Evolutionary conservation across 2,329 filamentous ascomycete genomes (phyloP).

Genomic region (Lizonia empirigonia): DNA sequence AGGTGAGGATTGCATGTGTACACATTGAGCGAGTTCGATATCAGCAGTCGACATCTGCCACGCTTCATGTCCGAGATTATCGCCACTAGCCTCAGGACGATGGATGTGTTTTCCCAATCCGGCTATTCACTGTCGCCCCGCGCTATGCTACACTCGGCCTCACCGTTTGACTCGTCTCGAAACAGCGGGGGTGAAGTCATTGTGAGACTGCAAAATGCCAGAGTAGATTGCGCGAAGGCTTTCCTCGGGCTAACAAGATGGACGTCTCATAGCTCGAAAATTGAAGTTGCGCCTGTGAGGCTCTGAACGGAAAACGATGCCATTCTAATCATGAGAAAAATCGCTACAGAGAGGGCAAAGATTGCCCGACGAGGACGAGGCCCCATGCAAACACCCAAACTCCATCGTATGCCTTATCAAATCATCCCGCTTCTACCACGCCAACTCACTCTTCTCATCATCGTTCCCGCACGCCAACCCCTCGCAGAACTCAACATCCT

Average conservation of each 20-base stretch:
- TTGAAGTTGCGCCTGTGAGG: too few relatives aligned
- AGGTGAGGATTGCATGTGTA: too few relatives aligned
- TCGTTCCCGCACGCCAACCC: constrained; percentile 34
- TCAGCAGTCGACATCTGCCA: not conserved
- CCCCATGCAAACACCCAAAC: constrained; percentile 27
- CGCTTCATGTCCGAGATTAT: not conserved
- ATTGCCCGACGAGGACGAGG: constrained; percentile 19
- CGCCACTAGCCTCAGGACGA: constrained; percentile 4
- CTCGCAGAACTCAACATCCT: constrained; percentile 37
- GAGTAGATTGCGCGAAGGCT: too few relatives aligned
- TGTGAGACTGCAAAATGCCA: too few relatives aligned
- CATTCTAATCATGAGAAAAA: constrained; percentile 3
- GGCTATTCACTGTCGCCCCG: not conserved
- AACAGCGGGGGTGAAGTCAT: constrained; percentile 2
- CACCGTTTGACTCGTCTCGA: constrained; percentile 1
- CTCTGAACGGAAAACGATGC: not conserved
- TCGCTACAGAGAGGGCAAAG: constrained; percentile 8
- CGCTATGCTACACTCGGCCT: constrained; percentile 3
- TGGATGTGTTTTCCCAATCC: constrained; percentile 21
- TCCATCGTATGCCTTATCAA: constrained; percentile 26
- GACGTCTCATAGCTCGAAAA: too few relatives aligned
- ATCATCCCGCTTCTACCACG: constrained; percentile 24
- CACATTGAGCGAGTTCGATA: not conserved
- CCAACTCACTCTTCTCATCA: constrained; percentile 36
- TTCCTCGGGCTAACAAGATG: too few relatives aligned